A percentile compares a stretch with the other conserved stretches of the same genome.
Conservation (phyloP, 306 rosid species). For the Sicyos edulis region DNA sequence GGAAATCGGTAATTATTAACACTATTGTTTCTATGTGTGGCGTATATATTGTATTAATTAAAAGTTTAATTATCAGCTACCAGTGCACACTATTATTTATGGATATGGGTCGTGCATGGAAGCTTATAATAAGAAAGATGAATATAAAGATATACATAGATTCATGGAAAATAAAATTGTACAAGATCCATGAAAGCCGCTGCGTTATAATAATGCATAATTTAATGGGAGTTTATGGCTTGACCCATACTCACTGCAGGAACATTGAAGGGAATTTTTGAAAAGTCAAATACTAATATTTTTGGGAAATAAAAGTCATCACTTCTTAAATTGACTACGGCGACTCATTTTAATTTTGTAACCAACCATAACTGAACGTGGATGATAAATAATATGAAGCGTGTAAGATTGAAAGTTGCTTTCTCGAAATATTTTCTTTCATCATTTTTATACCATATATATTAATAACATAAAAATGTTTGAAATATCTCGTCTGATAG, state of each 20-base stretch:
- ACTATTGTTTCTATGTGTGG: neutral
- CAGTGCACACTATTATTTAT: neutral
- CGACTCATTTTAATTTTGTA: too few species aligned
- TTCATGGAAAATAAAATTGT: neutral
- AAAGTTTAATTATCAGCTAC: too few species aligned
- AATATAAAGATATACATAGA: neutral
- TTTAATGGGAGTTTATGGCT: constrained; percentile 5
- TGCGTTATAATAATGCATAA: neutral
- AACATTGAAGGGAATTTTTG: neutral
- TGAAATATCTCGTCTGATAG: too few species aligned
- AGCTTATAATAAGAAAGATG: neutral
- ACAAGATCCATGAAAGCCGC: constrained; percentile 13
- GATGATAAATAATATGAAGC: too few species aligned
- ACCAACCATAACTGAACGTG: too few species aligned
- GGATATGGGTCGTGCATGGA: neutral
- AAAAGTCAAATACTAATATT: constrained; percentile 1
- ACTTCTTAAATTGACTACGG: too few species aligned
- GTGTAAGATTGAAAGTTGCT: too few species aligned
- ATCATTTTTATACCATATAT: too few species aligned
- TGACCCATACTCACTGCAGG: constrained; percentile 6
- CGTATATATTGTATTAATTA: neutral
- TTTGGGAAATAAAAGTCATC: neutral
- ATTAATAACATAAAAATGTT: too few species aligned
- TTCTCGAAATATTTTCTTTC: too few species aligned
- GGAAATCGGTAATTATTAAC: neutral